Conservation (phyloP, 768 basidiomycete genomes). For the Psilocybe tampanensis region DNA sequence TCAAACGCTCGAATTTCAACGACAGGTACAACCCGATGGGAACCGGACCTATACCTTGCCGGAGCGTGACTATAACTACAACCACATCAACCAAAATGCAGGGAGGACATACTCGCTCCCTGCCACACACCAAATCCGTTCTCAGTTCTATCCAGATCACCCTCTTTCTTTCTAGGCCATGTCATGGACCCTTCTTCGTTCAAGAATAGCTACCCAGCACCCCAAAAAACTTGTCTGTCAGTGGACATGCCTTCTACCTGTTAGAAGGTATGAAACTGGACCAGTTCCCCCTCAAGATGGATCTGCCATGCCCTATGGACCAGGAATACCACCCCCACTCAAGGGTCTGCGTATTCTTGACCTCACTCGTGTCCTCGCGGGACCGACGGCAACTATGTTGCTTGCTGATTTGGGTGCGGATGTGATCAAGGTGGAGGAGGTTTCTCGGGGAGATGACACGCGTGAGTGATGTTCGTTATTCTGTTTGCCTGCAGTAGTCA, state of each 20-base stretch:
- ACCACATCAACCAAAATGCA: neutral
- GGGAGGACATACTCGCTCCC: neutral
- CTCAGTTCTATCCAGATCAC: no score
- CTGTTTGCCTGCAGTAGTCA: neutral
- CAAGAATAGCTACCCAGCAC: conserved; percentile 4
- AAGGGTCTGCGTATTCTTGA: conserved; percentile 84
- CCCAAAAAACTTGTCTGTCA: neutral
- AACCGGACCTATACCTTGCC: neutral
- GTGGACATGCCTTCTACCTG: neutral
- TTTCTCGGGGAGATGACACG: conserved; percentile 85
- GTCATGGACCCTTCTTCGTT: conserved; percentile 4
- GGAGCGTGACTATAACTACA: neutral
- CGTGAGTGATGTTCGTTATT: conserved; percentile 42
- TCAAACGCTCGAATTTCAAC: no score
- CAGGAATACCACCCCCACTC: conserved; percentile 77
- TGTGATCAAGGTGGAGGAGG: conserved; percentile 90
- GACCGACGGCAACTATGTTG: conserved; percentile 90
- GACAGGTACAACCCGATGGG: no score
- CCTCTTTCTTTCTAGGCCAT: neutral
- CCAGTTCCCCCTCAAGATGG: conserved; percentile 12
- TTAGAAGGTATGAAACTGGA: conserved; percentile 17
- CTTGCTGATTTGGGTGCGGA: conserved; percentile 93
- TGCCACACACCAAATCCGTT: neutral
- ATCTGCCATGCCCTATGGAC: conserved; percentile 32
- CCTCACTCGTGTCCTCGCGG: conserved; percentile 88